phyloP scores from a whole-genome alignment of 1,284 basidiomycete species.

The Leccinum pallidistipes region DNA sequence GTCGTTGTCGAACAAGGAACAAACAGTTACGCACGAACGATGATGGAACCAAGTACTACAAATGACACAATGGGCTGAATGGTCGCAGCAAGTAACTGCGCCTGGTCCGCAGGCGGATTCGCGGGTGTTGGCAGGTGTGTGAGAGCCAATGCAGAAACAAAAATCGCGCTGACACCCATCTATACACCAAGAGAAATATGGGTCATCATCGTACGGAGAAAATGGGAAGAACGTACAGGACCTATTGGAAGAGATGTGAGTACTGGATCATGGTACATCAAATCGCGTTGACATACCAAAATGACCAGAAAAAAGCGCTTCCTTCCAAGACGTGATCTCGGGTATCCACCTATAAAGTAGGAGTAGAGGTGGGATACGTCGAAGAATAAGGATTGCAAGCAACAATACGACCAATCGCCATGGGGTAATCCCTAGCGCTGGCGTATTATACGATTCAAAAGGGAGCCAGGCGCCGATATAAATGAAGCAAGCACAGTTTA shows the following conservation, averaged over 20 bases:
- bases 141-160: constrained; percentile 79
- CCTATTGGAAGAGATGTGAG: constrained; percentile 37
- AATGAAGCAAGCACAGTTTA: constrained; percentile 87
- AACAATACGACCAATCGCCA: constrained; percentile 75
- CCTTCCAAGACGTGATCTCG: constrained; percentile 77
- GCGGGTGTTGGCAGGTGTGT: constrained; percentile 62
- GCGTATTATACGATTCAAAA: constrained; percentile 66
- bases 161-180: constrained; percentile 85
- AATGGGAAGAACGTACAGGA: constrained; percentile 44
- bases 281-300: constrained; percentile 54
- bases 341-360: constrained; percentile 81
- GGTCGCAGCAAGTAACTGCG: constrained; percentile 66
- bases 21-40: constrained; percentile 60
- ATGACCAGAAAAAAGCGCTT: constrained; percentile 85
- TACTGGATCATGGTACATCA: neutral
- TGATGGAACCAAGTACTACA: constrained; percentile 80
- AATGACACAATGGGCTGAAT: constrained; percentile 84
- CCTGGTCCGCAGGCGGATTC: constrained; percentile 59
- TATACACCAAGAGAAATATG: constrained; percentile 24
- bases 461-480: constrained; percentile 92
- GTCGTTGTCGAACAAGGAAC: neutral
- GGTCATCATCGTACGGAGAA: constrained; percentile 3
- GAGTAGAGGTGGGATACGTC: constrained; percentile 77
- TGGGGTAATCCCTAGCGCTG: constrained; percentile 64
- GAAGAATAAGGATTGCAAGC: constrained; percentile 64